These are phyloP conservation scores for Sarcodon sp. DNA, from an alignment of 768 basidiomycete genomes.

Conservation along the genomic window DNA sequence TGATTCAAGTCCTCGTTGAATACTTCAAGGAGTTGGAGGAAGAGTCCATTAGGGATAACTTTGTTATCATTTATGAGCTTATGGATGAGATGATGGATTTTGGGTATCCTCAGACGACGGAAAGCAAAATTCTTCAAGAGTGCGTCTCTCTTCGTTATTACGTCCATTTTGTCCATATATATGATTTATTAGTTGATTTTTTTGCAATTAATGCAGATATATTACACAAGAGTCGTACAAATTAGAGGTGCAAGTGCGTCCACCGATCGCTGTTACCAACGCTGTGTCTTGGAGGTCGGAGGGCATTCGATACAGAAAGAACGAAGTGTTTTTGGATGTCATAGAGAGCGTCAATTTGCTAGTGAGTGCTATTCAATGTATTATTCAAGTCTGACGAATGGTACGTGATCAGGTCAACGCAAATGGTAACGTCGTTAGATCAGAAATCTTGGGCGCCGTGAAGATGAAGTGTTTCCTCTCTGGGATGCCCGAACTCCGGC, in stretches of 20 bases:
- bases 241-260: slow-evolving; percentile 83
- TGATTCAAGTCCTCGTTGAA: slow-evolving; percentile 86
- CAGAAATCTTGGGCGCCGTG: slow-evolving; percentile 94
- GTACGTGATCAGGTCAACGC: slow-evolving; percentile 66
- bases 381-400: background rate
- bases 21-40: slow-evolving; percentile 99
- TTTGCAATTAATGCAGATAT: slow-evolving; percentile 37
- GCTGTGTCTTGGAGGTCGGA: slow-evolving; percentile 98
- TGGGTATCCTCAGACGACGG: slow-evolving; percentile 97
- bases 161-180: background rate
- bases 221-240: slow-evolving; percentile 99
- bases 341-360: slow-evolving; percentile 95
- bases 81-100: slow-evolving; percentile 99
- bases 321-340: slow-evolving; percentile 98
- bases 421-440: slow-evolving; percentile 91
- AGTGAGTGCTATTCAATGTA: slow-evolving; percentile 29
- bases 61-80: slow-evolving; percentile 97
- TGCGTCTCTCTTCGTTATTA: slow-evolving; percentile 21
- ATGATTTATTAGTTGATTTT: background rate
- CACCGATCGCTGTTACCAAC: slow-evolving; percentile 95
- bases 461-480: slow-evolving; percentile 99
- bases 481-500: slow-evolving; percentile 96
- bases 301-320: slow-evolving; percentile 94
- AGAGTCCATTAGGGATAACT: slow-evolving; percentile 97
- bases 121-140: slow-evolving; percentile 98